A percentile compares a stretch with the other conserved stretches of the same genome.
Conservation (phyloP, 1,139 yeast genomes). For the Kluyveromyces marxianus region DNA sequence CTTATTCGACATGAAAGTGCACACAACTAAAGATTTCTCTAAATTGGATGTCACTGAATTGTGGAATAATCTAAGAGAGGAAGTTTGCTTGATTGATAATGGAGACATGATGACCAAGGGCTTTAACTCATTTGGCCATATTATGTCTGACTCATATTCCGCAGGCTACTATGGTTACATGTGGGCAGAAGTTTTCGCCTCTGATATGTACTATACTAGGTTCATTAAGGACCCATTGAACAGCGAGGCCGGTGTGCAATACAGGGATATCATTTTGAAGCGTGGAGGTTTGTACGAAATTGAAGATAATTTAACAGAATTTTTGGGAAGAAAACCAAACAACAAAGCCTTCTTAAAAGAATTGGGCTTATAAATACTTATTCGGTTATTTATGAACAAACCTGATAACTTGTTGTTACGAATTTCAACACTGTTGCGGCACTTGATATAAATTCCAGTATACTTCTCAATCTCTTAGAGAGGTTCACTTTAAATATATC, state of each 20-base stretch:
- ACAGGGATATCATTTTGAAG: slow-evolving; percentile 61
- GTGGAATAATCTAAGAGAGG: slow-evolving; percentile 61
- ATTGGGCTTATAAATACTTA: slow-evolving; percentile 33
- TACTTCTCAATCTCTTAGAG: slow-evolving; percentile 10
- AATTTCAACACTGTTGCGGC: slow-evolving; percentile 17
- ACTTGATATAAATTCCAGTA: slow-evolving; percentile 19
- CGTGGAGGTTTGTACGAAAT: slow-evolving; percentile 72
- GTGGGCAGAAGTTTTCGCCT: slow-evolving; percentile 80
- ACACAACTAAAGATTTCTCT: slow-evolving; percentile 40
- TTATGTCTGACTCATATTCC: slow-evolving; percentile 73
- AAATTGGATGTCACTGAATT: slow-evolving; percentile 41
- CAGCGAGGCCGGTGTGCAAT: slow-evolving; percentile 50
- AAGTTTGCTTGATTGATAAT: slow-evolving; percentile 48
- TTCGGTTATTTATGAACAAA: not conserved
- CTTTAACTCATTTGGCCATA: slow-evolving; percentile 70
- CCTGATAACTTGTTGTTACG: slow-evolving; percentile 8
- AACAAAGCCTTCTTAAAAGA: slow-evolving; percentile 64
- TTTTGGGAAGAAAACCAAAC: slow-evolving; percentile 71
- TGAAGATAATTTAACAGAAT: slow-evolving; percentile 52
- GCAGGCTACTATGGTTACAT: slow-evolving; percentile 83
- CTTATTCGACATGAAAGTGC: slow-evolving; percentile 65
- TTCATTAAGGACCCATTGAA: slow-evolving; percentile 65
- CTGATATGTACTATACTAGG: slow-evolving; percentile 71
- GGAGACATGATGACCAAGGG: slow-evolving; percentile 55
- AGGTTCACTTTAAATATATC: slow-evolving; percentile 17